A percentile compares a stretch with the other conserved stretches of the same genome.
Evolutionary conservation across 139 green algal species (phyloP).

Genomic region (Spirogloea muscicola): DNA sequence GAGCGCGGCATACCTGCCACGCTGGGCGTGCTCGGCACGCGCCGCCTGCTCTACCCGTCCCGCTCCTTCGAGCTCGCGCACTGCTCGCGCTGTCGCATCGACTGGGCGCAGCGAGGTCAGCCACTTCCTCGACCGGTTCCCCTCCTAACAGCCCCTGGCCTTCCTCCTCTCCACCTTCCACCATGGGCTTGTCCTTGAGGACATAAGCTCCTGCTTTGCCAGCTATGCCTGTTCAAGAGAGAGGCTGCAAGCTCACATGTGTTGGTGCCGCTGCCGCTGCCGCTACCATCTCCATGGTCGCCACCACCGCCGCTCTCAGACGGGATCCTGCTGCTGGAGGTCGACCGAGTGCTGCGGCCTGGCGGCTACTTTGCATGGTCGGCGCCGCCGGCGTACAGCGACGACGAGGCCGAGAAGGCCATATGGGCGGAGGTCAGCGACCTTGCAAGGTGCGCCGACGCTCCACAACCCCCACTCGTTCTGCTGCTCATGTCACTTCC

Average conservation of each 20-base stretch:
- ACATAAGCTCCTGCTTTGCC: too few species aligned
- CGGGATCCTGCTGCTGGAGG: slow-evolving; percentile 14
- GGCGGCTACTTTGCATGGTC: slow-evolving; percentile 21
- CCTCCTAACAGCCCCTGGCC: too few species aligned
- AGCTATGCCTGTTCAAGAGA: too few species aligned
- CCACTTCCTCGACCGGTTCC: too few species aligned
- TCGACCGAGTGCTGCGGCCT: slow-evolving; percentile 12
- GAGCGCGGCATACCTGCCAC: slow-evolving; percentile 10
- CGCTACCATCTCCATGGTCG: too few species aligned
- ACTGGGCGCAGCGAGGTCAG: slow-evolving; percentile 20
- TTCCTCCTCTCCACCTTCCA: too few species aligned
- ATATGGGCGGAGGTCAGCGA: slow-evolving; percentile 4
- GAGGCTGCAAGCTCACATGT: too few species aligned
- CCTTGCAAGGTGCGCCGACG: background rate
- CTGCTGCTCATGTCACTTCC: background rate
- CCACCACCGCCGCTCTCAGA: too few species aligned
- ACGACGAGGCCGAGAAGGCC: background rate
- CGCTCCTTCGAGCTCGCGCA: slow-evolving; percentile 15
- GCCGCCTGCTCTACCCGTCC: background rate
- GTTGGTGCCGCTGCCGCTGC: too few species aligned
- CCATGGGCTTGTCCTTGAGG: too few species aligned
- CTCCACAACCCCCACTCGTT: too few species aligned
- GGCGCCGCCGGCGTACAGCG: slow-evolving; percentile 1
- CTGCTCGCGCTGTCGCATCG: slow-evolving; percentile 28
- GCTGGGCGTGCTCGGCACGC: slow-evolving; percentile 10